phyloP scores from a whole-genome alignment of 805 yeast genomes.

The Candida tammaniensis region DNA sequence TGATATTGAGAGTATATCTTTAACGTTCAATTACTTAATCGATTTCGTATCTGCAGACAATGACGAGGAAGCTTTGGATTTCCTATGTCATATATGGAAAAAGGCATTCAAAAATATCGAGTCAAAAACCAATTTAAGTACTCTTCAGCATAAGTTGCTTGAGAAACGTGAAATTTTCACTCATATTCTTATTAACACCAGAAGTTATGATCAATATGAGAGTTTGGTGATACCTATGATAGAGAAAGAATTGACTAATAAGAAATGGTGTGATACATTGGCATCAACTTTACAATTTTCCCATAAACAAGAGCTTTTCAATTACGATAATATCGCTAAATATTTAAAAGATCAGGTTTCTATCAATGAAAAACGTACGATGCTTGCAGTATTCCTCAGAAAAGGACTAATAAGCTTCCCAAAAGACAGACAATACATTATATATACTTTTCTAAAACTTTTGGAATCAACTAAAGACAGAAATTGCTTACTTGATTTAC shows the following conservation, averaged over 20 bases:
- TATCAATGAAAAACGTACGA: constrained; percentile 17
- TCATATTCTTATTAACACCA: constrained; percentile 27
- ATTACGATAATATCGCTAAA: constrained; percentile 11
- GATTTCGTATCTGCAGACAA: constrained; percentile 11
- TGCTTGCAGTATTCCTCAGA: constrained; percentile 16
- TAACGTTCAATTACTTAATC: constrained; percentile 14
- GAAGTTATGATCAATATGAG: constrained; percentile 21
- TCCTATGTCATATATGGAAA: constrained; percentile 23
- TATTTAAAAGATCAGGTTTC: constrained; percentile 17
- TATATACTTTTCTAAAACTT: constrained; percentile 17
- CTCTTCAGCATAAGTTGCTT: constrained; percentile 18
- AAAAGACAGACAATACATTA: constrained; percentile 13
- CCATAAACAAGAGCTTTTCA: constrained; percentile 6
- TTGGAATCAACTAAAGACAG: constrained; percentile 17
- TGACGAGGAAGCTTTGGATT: constrained; percentile 1
- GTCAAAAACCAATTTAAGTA: constrained; percentile 3
- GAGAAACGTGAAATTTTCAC: constrained; percentile 19
- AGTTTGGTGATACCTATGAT: constrained; percentile 18
- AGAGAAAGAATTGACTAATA: neutral
- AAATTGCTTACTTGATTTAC: constrained; percentile 16
- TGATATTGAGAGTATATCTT: neutral
- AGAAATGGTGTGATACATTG: constrained; percentile 22
- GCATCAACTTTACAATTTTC: constrained; percentile 23
- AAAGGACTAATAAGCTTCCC: constrained; percentile 13
- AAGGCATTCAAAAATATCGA: constrained; percentile 14